These are phyloP conservation scores for Hanseniaspora nectarophila DNA, from an alignment of 805 yeast genomes.

Conservation along the genomic window DNA sequence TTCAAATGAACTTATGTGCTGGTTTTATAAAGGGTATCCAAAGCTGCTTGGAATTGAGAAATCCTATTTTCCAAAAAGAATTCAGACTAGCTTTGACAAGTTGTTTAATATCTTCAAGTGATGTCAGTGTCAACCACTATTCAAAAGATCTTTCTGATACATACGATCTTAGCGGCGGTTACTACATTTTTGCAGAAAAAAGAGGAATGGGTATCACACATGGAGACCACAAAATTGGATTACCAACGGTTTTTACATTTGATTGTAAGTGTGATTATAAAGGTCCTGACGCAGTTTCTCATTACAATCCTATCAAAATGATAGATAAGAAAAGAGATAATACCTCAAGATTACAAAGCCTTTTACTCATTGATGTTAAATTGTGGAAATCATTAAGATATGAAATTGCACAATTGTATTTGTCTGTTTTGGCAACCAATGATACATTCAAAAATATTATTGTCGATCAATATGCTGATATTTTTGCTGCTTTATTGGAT, in stretches of 20 bases:
- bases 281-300: neutral
- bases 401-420: slow-evolving; percentile 36
- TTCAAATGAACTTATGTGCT: slow-evolving; percentile 5
- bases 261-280: neutral
- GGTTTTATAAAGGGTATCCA: slow-evolving; percentile 41
- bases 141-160: neutral
- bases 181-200: neutral
- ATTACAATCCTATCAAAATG: neutral
- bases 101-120: neutral
- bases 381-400: slow-evolving; percentile 43
- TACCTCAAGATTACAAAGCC: slow-evolving; percentile 44
- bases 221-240: neutral
- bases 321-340: slow-evolving; percentile 16
- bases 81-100: slow-evolving; percentile 31
- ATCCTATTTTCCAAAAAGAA: slow-evolving; percentile 29
- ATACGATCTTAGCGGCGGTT: neutral
- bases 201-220: neutral
- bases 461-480: slow-evolving; percentile 41
- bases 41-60: slow-evolving; percentile 32
- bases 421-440: slow-evolving; percentile 48
- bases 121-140: neutral
- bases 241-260: neutral
- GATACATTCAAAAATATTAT: slow-evolving; percentile 36
- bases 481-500: slow-evolving; percentile 41
- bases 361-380: slow-evolving; percentile 50